phyloP scores from a whole-genome alignment of 2,329 filamentous ascomycete genomes.

The Cladosporium sphaerospermum region DNA sequence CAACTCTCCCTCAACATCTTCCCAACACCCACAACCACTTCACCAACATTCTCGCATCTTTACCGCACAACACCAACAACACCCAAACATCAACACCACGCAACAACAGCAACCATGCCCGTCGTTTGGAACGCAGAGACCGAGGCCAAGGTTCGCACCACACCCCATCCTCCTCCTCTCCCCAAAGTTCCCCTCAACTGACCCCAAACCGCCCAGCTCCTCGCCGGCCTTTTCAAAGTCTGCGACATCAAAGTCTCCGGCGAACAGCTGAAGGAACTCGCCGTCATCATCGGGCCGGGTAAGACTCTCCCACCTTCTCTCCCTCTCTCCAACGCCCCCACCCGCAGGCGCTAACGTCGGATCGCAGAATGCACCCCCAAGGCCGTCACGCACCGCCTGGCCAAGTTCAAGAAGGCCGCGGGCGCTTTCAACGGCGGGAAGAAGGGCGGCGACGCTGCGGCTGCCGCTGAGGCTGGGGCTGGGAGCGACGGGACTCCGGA shows the following conservation, averaged over 20 bases:
- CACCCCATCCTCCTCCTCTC: not conserved
- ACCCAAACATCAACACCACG: not conserved
- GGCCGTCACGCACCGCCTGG: constrained; percentile 27
- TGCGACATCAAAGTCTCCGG: constrained; percentile 26
- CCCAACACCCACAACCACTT: not conserved
- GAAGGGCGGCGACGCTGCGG: constrained; percentile 5
- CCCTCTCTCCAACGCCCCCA: not conserved
- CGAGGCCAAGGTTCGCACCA: constrained; percentile 25
- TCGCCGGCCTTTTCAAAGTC: constrained; percentile 24
- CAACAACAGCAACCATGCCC: constrained; percentile 21
- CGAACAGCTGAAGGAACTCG: constrained; percentile 19
- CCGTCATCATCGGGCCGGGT: constrained; percentile 26
- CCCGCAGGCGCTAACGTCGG: constrained; percentile 12
- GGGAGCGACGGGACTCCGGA: not conserved
- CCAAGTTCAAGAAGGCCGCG: constrained; percentile 19
- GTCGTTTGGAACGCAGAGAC: constrained; percentile 27
- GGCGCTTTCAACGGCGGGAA: constrained; percentile 7
- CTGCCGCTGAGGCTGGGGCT: not conserved
- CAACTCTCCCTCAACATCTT: not conserved
- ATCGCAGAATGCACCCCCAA: constrained; percentile 27
- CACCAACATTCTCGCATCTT: not conserved
- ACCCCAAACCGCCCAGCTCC: constrained; percentile 17
- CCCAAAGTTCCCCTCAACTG: not conserved
- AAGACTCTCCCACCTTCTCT: not conserved
- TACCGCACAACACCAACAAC: not conserved